Evolutionary conservation across 805 yeast species (phyloP).

Genomic region (Lipomyces starkeyi): DNA sequence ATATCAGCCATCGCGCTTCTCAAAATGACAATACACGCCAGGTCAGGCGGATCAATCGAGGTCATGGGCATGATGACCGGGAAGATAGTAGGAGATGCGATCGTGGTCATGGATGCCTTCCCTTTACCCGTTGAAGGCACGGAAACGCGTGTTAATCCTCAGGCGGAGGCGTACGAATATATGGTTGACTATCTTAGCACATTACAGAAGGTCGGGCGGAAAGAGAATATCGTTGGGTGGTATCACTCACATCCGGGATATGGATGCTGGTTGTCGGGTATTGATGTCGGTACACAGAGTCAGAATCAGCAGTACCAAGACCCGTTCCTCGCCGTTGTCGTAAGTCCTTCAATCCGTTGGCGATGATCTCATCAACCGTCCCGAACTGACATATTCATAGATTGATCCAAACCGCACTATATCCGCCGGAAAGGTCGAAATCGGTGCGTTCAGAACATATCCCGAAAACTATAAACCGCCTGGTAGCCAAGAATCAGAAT

Average conservation of each 20-base stretch:
- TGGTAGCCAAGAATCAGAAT: slow-evolving; percentile 26
- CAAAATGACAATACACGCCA: slow-evolving; percentile 81
- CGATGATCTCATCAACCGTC: not conserved
- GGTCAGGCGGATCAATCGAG: slow-evolving; percentile 84
- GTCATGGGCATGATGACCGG: slow-evolving; percentile 97
- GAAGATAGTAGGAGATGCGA: slow-evolving; percentile 58
- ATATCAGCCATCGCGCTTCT: slow-evolving; percentile 73
- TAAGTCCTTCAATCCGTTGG: slow-evolving; percentile 12
- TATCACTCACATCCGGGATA: slow-evolving; percentile 97
- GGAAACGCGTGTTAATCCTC: slow-evolving; percentile 94
- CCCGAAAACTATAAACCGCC: slow-evolving; percentile 48
- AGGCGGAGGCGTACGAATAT: slow-evolving; percentile 90
- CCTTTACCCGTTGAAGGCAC: slow-evolving; percentile 95
- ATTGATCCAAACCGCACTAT: slow-evolving; percentile 77
- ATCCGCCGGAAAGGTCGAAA: slow-evolving; percentile 69
- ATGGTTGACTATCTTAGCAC: slow-evolving; percentile 82
- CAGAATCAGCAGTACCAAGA: slow-evolving; percentile 89
- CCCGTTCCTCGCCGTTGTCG: slow-evolving; percentile 86
- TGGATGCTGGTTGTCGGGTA: slow-evolving; percentile 94
- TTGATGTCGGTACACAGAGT: slow-evolving; percentile 87
- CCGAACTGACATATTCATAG: slow-evolving; percentile 8
- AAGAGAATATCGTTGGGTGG: slow-evolving; percentile 92
- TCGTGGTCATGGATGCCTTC: slow-evolving; percentile 80
- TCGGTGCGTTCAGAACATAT: slow-evolving; percentile 87
- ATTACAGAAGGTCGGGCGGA: slow-evolving; percentile 56